Evolutionary conservation across 495 filamentous ascomycete species (phyloP), one percentile per base, ranked within the genome.

Genomic region (Cudoniella acicularis): DNA sequence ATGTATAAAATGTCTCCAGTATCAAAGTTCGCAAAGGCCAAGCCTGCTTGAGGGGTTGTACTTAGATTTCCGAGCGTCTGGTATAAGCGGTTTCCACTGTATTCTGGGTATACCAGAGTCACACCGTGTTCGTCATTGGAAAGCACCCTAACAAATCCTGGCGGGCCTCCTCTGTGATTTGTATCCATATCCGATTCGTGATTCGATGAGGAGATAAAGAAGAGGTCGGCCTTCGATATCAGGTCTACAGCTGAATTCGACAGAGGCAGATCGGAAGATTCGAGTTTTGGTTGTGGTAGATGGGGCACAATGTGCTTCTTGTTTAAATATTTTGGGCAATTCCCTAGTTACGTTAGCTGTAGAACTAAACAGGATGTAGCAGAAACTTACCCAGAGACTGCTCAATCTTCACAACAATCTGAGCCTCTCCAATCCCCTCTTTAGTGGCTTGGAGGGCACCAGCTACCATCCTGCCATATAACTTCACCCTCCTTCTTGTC

Each of bases 241-340:
- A 93, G 67, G 3, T 74, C 67, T 9, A 89, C 49, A 10, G 87
- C 87, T 43, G 73, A 70, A 18, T 69, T 64, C 3, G 77, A 74
- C 20, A 81, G 62, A 21, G 59, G 48, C 30, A 65, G 42, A 13
- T 20, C 25, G 36, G 75, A 70, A 17, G 78, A 80, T 1, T 83
- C 62, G 17, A 87, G 71, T 26, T 68, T 71, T 9, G 87, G 84
- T 2, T 68, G 58, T 17, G 83, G 78, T 1, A 76, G 54, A 27
- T 78, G 75, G 2, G 82, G 79, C 3, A 75, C 53, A 42, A 92
- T 83, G 22, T 76, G 74, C 67, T 88, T 90, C 59, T 80, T 81
- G 71, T 91, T 92, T 20, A 94, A 61, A 61, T 95, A 93, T 72
- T 93, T 95, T 0, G 90, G 90, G 65, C 89, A 93, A 59, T 92